phyloP scores from a whole-genome alignment of 2,329 filamentous ascomycete species.

The Acrodontium crateriforme region DNA sequence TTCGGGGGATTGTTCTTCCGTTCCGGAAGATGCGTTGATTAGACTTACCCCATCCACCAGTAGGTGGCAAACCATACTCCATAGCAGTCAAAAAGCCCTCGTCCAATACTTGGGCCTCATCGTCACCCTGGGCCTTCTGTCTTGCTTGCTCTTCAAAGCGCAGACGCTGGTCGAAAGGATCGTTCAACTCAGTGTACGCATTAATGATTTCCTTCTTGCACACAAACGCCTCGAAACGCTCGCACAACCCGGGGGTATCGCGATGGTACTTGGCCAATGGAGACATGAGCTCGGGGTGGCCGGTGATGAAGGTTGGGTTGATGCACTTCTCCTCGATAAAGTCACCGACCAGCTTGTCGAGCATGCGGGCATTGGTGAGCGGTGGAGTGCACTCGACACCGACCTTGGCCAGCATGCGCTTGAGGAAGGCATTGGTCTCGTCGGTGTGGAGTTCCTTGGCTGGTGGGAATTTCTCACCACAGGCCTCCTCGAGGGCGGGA shows the following conservation, averaged over 20 bases:
- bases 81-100: constrained; percentile 88
- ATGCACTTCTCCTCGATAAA: constrained; percentile 90
- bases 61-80: constrained; percentile 84
- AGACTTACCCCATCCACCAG: constrained; percentile 64
- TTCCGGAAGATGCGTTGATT: constrained; percentile 20
- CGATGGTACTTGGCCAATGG: constrained; percentile 94
- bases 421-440: constrained; percentile 81
- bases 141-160: constrained; percentile 89
- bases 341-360: constrained; percentile 81
- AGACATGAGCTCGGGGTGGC: constrained; percentile 76
- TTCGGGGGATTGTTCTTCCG: not conserved
- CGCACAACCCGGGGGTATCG: constrained; percentile 66
- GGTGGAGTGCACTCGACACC: constrained; percentile 82
- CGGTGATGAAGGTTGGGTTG: constrained; percentile 83
- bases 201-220: constrained; percentile 96
- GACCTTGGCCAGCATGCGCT: constrained; percentile 71
- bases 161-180: constrained; percentile 85
- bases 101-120: constrained; percentile 90
- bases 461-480: constrained; percentile 85
- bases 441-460: constrained; percentile 78
- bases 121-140: constrained; percentile 92
- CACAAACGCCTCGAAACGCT: constrained; percentile 95
- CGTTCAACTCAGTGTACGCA: constrained; percentile 95
- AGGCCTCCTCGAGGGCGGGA: constrained; percentile 73
- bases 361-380: constrained; percentile 86